Percentiles rank a stretch among this genome's conserved stretches.
Evolutionary conservation across 805 yeast genomes (phyloP).

Genomic region (Pichia deserticola): DNA sequence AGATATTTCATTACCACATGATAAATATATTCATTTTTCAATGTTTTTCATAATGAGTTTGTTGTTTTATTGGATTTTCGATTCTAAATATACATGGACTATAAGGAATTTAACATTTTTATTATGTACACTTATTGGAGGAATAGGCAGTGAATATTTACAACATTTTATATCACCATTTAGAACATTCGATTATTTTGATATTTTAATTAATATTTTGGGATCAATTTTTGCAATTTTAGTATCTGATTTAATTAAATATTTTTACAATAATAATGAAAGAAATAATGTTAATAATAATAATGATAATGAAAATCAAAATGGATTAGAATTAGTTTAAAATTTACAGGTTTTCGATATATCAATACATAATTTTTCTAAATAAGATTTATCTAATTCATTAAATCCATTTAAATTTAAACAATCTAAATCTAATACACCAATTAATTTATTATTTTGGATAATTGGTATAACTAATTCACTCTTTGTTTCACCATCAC

Average conservation of each 20-base stretch:
- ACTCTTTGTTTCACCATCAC: constrained; percentile 91
- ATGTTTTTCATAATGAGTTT: constrained; percentile 39
- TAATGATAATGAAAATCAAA: background rate
- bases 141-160: constrained; percentile 41
- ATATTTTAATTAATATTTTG: constrained; percentile 21
- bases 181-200: constrained; percentile 36
- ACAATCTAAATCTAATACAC: constrained; percentile 87
- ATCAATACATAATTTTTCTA: constrained; percentile 51
- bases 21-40: constrained; percentile 40
- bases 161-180: constrained; percentile 38
- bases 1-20: constrained; percentile 37
- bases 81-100: constrained; percentile 28
- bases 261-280: background rate
- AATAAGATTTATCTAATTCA: constrained; percentile 45
- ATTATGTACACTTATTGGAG: constrained; percentile 37
- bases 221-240: constrained; percentile 23
- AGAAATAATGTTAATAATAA: background rate
- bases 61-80: constrained; percentile 41
- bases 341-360: constrained; percentile 52
- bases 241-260: constrained; percentile 12
- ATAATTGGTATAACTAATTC: constrained; percentile 86
- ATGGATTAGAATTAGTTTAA: constrained; percentile 12
- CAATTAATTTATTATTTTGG: constrained; percentile 39
- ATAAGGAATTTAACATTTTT: constrained; percentile 30
- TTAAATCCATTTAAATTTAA: constrained; percentile 57